Conservation (phyloP, 2,329 filamentous ascomycete genomes). For the Penicillium sp. region DNA sequence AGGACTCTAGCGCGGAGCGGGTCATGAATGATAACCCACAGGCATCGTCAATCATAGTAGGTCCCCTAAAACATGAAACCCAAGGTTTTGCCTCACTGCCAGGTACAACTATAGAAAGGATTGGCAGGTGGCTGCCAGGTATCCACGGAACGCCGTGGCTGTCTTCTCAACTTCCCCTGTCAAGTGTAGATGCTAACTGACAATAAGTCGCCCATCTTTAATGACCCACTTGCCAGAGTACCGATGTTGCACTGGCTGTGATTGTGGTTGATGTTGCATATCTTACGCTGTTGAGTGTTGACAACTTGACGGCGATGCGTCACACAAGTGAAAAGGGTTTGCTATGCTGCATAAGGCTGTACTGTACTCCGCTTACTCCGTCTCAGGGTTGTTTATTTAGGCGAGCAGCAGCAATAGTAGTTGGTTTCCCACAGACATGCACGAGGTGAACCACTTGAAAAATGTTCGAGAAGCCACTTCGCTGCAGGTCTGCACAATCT, state of each 20-base stretch:
- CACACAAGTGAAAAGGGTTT: neutral
- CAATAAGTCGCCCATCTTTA: conserved; percentile 12
- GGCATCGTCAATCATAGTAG: conserved; percentile 16
- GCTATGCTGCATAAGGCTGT: conserved; percentile 2
- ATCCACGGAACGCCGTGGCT: conserved; percentile 19
- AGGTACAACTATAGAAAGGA: conserved; percentile 13
- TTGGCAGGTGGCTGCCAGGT: conserved; percentile 19
- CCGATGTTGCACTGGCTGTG: conserved; percentile 6
- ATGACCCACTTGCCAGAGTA: conserved; percentile 18
- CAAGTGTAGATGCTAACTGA: conserved; percentile 11
- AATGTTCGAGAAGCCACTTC: neutral
- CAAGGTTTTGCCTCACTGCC: conserved; percentile 9
- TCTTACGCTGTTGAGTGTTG: no score
- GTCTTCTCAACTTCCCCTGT: conserved; percentile 25
- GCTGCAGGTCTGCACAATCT: neutral
- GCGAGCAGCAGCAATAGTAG: neutral
- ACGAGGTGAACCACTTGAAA: neutral
- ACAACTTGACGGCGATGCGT: no score
- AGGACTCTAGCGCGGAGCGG: conserved; percentile 19
- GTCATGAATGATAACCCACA: conserved; percentile 18
- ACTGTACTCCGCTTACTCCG: conserved; percentile 11
- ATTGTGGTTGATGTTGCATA: neutral
- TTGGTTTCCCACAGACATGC: neutral
- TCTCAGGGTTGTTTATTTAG: neutral
- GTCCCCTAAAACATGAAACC: conserved; percentile 13